A percentile compares a stretch with the other conserved stretches of the same genome.
Evolutionary conservation across 768 basidiomycete species (phyloP).

Genomic region (Lentinula boryana): DNA sequence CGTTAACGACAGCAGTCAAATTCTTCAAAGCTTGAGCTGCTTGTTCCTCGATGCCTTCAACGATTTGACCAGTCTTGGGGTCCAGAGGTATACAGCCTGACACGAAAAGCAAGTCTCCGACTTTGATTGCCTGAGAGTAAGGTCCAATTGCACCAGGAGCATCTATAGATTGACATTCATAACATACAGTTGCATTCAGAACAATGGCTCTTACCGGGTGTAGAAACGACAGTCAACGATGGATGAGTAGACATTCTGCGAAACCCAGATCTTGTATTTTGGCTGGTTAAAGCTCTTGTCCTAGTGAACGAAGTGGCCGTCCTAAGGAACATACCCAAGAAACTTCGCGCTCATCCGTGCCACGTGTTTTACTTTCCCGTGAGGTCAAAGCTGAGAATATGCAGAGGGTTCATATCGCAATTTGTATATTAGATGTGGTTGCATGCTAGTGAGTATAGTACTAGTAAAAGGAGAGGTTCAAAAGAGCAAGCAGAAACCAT

Average conservation of each 20-base stretch:
- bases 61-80: slow-evolving; percentile 64
- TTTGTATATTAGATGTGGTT: too few species aligned
- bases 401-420: too few species aligned
- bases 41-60: slow-evolving; percentile 72
- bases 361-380: too few species aligned
- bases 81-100: slow-evolving; percentile 88
- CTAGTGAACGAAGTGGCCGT: not conserved
- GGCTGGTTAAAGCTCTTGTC: not conserved
- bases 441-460: too few species aligned
- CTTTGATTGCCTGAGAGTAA: slow-evolving; percentile 83
- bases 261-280: not conserved
- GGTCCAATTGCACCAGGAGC: slow-evolving; percentile 81
- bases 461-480: too few species aligned
- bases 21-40: slow-evolving; percentile 83
- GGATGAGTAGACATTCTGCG: slow-evolving; percentile 25
- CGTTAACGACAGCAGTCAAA: slow-evolving; percentile 77
- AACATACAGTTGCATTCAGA: not conserved
- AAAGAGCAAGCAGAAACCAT: too few species aligned
- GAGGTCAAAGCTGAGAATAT: too few species aligned
- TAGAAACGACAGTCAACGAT: slow-evolving; percentile 34
- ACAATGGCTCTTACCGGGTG: slow-evolving; percentile 26
- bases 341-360: too few species aligned
- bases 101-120: slow-evolving; percentile 79
- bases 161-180: slow-evolving; percentile 31
- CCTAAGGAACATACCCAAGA: not conserved